Percentiles rank a stretch among this genome's conserved stretches.
Evolutionary conservation across 139 green algal species (phyloP).

Genomic region (Mesostigma viride): DNA sequence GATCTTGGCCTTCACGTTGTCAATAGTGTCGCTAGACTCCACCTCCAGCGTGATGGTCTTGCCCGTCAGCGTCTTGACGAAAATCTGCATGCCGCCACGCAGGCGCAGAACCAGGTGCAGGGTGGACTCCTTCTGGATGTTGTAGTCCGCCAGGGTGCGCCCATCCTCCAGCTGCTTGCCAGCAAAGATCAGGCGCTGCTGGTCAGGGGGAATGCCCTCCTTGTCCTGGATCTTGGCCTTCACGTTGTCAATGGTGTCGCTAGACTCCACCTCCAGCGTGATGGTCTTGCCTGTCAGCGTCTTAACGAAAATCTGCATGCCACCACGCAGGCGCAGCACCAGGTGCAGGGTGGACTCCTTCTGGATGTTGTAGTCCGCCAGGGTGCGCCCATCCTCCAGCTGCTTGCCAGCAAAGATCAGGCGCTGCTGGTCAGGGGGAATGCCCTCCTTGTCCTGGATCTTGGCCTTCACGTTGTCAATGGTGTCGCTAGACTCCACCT

Average conservation of each 20-base stretch:
- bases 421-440: conserved; percentile 83
- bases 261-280: conserved; percentile 35
- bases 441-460: conserved; percentile 43
- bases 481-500: conserved; percentile 35
- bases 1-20: conserved; percentile 40
- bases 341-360: conserved; percentile 45
- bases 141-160: conserved; percentile 57
- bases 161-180: conserved; percentile 48
- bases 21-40: conserved; percentile 34
- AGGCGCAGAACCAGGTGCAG: conserved; percentile 38
- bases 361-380: conserved; percentile 94
- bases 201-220: conserved; percentile 66
- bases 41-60: conserved; percentile 37
- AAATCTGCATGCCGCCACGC: conserved; percentile 39
- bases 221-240: conserved; percentile 41
- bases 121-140: conserved; percentile 75
- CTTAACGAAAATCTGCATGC: conserved; percentile 45
- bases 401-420: conserved; percentile 92
- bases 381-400: conserved; percentile 81
- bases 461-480: conserved; percentile 40
- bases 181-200: conserved; percentile 88
- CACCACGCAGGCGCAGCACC: conserved; percentile 26
- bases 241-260: conserved; percentile 37
- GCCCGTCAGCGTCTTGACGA: conserved; percentile 33
- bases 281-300: conserved; percentile 28